Evolutionary conservation across 805 yeast genomes (phyloP), one percentile per base, ranked within the genome.

Genomic region (Candida broadrunensis): DNA sequence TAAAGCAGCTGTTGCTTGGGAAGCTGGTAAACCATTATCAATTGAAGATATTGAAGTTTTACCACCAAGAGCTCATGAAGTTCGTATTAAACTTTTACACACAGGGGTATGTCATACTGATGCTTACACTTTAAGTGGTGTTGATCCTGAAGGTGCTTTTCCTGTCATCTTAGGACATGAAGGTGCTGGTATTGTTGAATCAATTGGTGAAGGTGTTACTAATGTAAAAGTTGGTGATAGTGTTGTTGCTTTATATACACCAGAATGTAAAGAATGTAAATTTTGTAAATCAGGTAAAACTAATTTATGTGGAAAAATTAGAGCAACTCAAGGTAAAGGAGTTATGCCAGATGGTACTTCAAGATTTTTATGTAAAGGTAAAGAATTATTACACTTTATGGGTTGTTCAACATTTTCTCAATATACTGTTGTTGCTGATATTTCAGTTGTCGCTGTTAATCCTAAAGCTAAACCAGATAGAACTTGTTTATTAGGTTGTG

Each of bases 81-180:
- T 93, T 36, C 85, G 99, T 66, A 86, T 93, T 63, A 85, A 88
- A 67, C 70, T 93, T 43, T 74, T 73, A 38, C 77, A 85, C 71
- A 86, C 97, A 23, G 99, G 97, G 62, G 96, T 93, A 30, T 93
- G 99, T 67, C 99, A 93, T 73, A 93, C 99, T 26, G 99, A 93
- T 63, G 97, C 97, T 30, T 93, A 85, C 75, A 91, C 98, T 9
- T 75, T 93, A 51, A 83, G 95, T 36, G 99, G 99, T 45, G 77
- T 72, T 42, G 99, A 93, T 65, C 93, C 98, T 41, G 99, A 93
- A 70, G 99, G 98, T 55, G 86, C 84, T 12, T 89, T 89, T 78
- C 98, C 98, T 14, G 84, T 82, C 15, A 71, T 93, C 46, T 75
- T 95, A 56, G 99, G 99, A 47, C 99, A 93, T 68, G 99, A 93